Percentiles rank a stretch among this genome's conserved stretches.
These are phyloP conservation scores for Rhizopogon sp. DNA, from an alignment of 768 basidiomycete species.

Conservation along the genomic window DNA sequence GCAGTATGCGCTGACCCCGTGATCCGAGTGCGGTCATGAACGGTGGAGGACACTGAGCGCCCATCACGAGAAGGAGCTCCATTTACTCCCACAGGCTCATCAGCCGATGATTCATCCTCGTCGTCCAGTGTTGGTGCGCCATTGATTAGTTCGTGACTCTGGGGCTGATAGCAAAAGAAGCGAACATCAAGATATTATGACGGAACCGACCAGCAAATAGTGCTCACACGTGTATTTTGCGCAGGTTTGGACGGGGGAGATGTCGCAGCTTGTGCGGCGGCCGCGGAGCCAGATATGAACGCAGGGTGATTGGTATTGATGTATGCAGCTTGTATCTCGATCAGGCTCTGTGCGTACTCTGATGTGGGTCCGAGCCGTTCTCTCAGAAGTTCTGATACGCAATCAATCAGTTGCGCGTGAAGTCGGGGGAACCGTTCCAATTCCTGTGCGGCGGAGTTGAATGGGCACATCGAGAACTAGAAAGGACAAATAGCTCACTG, in stretches of 20 bases:
- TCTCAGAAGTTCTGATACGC: conserved; percentile 91
- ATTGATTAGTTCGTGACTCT: conserved; percentile 58
- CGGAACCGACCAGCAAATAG: conserved; percentile 4
- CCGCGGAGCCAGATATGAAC: conserved; percentile 78
- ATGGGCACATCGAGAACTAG: neutral
- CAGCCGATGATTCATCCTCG: conserved; percentile 60
- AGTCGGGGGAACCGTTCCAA: conserved; percentile 92
- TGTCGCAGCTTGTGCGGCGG: conserved; percentile 47
- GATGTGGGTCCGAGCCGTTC: conserved; percentile 96
- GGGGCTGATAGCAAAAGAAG: conserved; percentile 40
- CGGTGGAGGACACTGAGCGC: conserved; percentile 73
- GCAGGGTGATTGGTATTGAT: conserved; percentile 99
- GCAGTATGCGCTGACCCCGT: conserved; percentile 31
- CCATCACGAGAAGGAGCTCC: conserved; percentile 47
- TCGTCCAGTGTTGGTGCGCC: conserved; percentile 48
- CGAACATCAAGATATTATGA: conserved; percentile 10
- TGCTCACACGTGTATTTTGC: conserved; percentile 49
- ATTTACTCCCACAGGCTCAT: conserved; percentile 50
- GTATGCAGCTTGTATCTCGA: conserved; percentile 96
- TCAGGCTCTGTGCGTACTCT: conserved; percentile 93
- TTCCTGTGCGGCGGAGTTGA: conserved; percentile 48
- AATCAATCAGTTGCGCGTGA: conserved; percentile 91
- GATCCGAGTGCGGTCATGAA: conserved; percentile 69
- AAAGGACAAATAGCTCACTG: conserved; percentile 42
- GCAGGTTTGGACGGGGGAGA: conserved; percentile 37